Evolutionary conservation across 345 rosid genomes (phyloP).

Genomic region (Boechera divaricarpa): DNA sequence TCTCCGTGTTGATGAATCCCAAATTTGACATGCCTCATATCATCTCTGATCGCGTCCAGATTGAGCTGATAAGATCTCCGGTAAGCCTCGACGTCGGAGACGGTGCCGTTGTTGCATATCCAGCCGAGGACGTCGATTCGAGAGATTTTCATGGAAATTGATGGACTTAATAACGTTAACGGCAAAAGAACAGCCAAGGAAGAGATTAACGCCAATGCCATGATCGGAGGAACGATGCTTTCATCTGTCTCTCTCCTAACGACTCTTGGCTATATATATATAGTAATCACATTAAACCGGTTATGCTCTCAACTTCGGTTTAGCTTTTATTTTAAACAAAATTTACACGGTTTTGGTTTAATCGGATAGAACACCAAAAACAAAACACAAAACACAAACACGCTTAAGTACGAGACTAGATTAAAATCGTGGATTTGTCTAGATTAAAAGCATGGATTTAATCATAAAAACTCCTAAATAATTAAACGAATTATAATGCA

Average conservation of each 20-base stretch:
- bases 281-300: slow-evolving; percentile 4
- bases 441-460: background rate
- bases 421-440: background rate
- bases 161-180: slow-evolving; percentile 19
- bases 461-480: background rate
- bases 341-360: background rate
- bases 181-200: slow-evolving; percentile 27
- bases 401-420: background rate
- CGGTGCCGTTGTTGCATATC: slow-evolving; percentile 39
- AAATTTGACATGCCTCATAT: slow-evolving; percentile 45
- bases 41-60: slow-evolving; percentile 39
- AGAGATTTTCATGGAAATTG: slow-evolving; percentile 20
- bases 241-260: slow-evolving; percentile 11
- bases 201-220: slow-evolving; percentile 29
- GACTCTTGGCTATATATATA: background rate
- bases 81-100: slow-evolving; percentile 44
- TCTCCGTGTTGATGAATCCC: slow-evolving; percentile 48
- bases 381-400: background rate
- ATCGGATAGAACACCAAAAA: background rate
- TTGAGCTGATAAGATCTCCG: slow-evolving; percentile 30
- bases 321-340: no score
- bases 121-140: slow-evolving; percentile 46
- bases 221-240: slow-evolving; percentile 23
- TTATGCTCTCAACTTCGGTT: background rate
- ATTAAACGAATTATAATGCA: background rate